A percentile compares a stretch with the other conserved stretches of the same genome.
Conservation (phyloP, 2,329 filamentous ascomycete genomes). For the Fusarium sp. region DNA sequence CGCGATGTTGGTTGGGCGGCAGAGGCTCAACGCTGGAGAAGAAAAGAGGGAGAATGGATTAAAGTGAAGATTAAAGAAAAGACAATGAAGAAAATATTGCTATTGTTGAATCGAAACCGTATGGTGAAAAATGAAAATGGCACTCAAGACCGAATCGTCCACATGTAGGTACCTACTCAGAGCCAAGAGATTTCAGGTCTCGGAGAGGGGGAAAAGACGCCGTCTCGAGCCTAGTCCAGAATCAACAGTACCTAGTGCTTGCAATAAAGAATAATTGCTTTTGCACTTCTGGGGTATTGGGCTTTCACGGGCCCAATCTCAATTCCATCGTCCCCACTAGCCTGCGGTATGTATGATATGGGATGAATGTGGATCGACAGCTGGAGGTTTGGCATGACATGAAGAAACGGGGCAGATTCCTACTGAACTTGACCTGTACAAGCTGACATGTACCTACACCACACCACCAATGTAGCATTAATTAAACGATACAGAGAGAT, state of each 20-base stretch:
- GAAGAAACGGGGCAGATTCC: slow-evolving; percentile 10
- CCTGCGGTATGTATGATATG: slow-evolving; percentile 26
- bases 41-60: slow-evolving; percentile 7
- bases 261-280: slow-evolving; percentile 34
- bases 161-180: slow-evolving; percentile 19
- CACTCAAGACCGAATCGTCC: slow-evolving; percentile 5
- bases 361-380: slow-evolving; percentile 33
- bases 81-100: slow-evolving; percentile 12
- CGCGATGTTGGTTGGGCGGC: slow-evolving; percentile 9
- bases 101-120: slow-evolving; percentile 18
- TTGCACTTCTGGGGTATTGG: slow-evolving; percentile 27
- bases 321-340: slow-evolving; percentile 15
- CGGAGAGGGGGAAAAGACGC: slow-evolving; percentile 6
- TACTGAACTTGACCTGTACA: background rate
- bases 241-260: background rate
- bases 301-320: slow-evolving; percentile 19
- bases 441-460: slow-evolving; percentile 1
- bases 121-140: slow-evolving; percentile 4
- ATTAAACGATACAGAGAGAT: slow-evolving; percentile 13
- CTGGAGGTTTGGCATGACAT: background rate
- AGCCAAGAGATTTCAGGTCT: slow-evolving; percentile 21
- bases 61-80: slow-evolving; percentile 4
- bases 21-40: slow-evolving; percentile 5
- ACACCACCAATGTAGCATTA: slow-evolving; percentile 20
- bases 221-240: background rate